phyloP scores from a whole-genome alignment of 1,139 yeast genomes.

The Sugiyamaella novakii region DNA sequence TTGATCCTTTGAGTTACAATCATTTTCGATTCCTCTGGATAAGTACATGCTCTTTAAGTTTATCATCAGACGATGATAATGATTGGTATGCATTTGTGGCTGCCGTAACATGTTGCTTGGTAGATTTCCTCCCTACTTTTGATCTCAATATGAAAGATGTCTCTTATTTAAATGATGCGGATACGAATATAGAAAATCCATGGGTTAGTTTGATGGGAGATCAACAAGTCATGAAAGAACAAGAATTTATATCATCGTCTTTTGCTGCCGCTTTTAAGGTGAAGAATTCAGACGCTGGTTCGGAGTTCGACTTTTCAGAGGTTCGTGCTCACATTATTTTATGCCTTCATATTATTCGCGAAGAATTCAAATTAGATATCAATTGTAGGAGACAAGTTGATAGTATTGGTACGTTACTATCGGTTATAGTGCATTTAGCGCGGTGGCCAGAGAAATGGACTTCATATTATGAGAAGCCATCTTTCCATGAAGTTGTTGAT shows the following conservation, averaged over 20 bases:
- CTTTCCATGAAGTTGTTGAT: background rate
- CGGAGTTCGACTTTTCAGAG: constrained; percentile 26
- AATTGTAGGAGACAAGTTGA: constrained; percentile 46
- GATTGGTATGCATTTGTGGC: constrained; percentile 69
- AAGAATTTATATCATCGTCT: background rate
- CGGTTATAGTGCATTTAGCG: constrained; percentile 66
- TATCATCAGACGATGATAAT: constrained; percentile 45
- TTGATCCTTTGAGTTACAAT: constrained; percentile 61
- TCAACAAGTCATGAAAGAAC: background rate
- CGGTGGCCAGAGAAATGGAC: constrained; percentile 77
- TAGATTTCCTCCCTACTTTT: constrained; percentile 24
- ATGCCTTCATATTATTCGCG: constrained; percentile 73
- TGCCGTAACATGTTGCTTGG: constrained; percentile 46
- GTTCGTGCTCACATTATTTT: constrained; percentile 64
- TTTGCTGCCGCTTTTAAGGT: constrained; percentile 20
- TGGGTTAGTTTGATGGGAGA: background rate
- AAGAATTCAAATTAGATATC: constrained; percentile 67
- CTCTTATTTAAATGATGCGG: background rate
- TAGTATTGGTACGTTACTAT: constrained; percentile 56
- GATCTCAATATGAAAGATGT: background rate
- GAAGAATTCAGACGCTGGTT: constrained; percentile 21
- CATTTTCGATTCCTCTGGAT: constrained; percentile 63
- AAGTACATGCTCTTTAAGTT: constrained; percentile 51
- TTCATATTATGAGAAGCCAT: constrained; percentile 49
- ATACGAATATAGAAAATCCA: background rate